Evolutionary conservation across 2,329 filamentous ascomycete genomes (phyloP).

Genomic region (Ceratocystis diversiconidia): DNA sequence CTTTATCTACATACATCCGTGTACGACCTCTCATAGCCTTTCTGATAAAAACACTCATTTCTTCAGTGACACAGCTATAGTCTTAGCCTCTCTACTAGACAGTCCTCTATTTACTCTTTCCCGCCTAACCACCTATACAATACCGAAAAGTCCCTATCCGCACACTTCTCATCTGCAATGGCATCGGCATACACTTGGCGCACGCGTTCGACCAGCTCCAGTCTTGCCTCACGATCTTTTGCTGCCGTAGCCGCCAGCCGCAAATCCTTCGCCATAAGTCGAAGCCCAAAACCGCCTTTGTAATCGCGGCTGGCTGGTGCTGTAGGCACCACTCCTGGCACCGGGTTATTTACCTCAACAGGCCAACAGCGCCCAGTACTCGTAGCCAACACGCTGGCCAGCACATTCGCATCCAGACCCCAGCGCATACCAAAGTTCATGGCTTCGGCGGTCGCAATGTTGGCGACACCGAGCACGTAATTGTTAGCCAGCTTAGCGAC

Average conservation of each 20-base stretch:
- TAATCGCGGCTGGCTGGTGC: slow-evolving; percentile 68
- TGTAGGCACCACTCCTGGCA: slow-evolving; percentile 64
- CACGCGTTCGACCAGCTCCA: slow-evolving; percentile 51
- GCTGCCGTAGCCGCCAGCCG: slow-evolving; percentile 59
- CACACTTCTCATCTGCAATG: slow-evolving; percentile 44
- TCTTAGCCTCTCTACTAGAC: not conserved
- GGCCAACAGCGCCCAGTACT: slow-evolving; percentile 95
- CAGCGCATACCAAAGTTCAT: slow-evolving; percentile 51
- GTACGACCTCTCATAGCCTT: not conserved
- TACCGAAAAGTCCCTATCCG: slow-evolving; percentile 66
- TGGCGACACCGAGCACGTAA: slow-evolving; percentile 87
- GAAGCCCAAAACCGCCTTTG: slow-evolving; percentile 60
- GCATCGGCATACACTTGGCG: slow-evolving; percentile 53
- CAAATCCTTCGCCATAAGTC: slow-evolving; percentile 70
- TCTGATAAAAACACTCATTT: not conserved
- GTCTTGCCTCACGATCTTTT: slow-evolving; percentile 47
- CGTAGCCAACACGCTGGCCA: slow-evolving; percentile 80
- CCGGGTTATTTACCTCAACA: slow-evolving; percentile 88
- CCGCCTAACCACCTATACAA: slow-evolving; percentile 59
- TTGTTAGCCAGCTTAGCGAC: slow-evolving; percentile 95
- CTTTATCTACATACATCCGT: slow-evolving; percentile 2
- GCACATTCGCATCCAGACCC: slow-evolving; percentile 46
- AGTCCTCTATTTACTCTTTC: slow-evolving; percentile 27
- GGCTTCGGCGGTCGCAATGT: slow-evolving; percentile 56
- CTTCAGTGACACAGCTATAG: not conserved